These are phyloP conservation scores for Calonectria hongkongensis DNA, from an alignment of 2,329 filamentous ascomycete species.

Conservation along the genomic window DNA sequence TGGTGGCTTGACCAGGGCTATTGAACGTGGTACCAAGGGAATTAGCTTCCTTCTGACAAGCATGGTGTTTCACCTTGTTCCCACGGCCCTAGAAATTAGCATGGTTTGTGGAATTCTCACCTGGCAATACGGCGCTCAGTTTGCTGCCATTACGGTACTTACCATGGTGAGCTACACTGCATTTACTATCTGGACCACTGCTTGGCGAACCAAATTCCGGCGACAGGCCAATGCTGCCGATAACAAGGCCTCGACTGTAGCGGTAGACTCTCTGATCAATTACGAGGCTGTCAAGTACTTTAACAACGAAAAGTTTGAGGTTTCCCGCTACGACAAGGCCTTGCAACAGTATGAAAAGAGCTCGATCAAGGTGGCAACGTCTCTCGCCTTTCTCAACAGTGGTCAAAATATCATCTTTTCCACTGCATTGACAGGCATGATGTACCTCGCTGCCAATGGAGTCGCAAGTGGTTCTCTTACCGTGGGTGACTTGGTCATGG, in stretches of 20 bases:
- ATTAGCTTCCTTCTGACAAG: constrained; percentile 98
- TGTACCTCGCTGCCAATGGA: constrained; percentile 95
- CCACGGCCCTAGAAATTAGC: constrained; percentile 93
- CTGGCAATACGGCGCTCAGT: constrained; percentile 94
- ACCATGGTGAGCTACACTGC: constrained; percentile 97
- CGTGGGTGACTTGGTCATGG: constrained; percentile 97
- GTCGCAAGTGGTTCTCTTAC: constrained; percentile 88
- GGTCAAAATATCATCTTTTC: constrained; percentile 99
- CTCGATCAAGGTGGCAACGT: constrained; percentile 97
- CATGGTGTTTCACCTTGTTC: constrained; percentile 98
- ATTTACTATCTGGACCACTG: constrained; percentile 97
- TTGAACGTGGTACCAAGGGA: constrained; percentile 97
- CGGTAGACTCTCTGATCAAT: constrained; percentile 97
- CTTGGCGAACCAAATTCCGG: constrained; percentile 97
- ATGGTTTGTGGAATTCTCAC: constrained; percentile 98
- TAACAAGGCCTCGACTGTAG: constrained; percentile 95
- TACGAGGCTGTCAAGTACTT: constrained; percentile 99
- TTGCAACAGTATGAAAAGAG: constrained; percentile 91
- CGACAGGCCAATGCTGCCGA: constrained; percentile 97
- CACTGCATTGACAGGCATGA: constrained; percentile 94
- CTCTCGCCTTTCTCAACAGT: constrained; percentile 92
- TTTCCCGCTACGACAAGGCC: constrained; percentile 90
- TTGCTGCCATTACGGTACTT: constrained; percentile 90
- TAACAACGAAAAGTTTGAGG: constrained; percentile 98
- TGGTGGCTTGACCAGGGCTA: constrained; percentile 92